phyloP scores from a whole-genome alignment of 169 alveolate genomes.

The Plasmodium chabaudi region DNA sequence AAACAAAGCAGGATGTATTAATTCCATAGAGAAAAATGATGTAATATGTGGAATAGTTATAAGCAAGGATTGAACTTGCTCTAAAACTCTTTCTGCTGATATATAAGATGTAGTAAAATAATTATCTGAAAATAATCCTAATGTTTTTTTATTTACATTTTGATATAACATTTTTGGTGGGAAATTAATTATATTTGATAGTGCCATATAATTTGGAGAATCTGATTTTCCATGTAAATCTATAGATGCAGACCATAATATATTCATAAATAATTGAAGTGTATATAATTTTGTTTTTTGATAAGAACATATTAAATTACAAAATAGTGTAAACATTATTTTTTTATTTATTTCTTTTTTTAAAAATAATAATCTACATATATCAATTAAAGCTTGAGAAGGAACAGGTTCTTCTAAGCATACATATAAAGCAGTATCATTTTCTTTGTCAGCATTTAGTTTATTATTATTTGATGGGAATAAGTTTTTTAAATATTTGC shows the following conservation, averaged over 20 bases:
- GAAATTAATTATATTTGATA: constrained; percentile 28
- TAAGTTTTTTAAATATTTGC: constrained; percentile 76
- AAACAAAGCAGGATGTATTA: constrained; percentile 57
- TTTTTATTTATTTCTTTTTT: constrained; percentile 83
- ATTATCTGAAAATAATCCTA: constrained; percentile 61
- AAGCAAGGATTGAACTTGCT: constrained; percentile 82
- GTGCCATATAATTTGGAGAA: constrained; percentile 19
- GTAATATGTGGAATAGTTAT: constrained; percentile 82
- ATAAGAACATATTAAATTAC: constrained; percentile 75
- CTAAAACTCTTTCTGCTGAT: constrained; percentile 84
- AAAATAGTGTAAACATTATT: constrained; percentile 80
- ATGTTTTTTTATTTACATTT: constrained; percentile 39
- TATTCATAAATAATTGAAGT: constrained; percentile 79
- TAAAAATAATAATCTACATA: constrained; percentile 84
- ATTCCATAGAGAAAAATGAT: constrained; percentile 58
- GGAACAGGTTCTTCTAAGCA: constrained; percentile 77
- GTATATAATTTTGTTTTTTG: constrained; percentile 63
- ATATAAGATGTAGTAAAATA: constrained; percentile 76
- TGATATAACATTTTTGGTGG: constrained; percentile 55
- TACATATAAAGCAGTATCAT: constrained; percentile 63
- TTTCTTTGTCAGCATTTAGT: constrained; percentile 8
- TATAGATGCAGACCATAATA: constrained; percentile 79
- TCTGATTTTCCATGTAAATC: constrained; percentile 72
- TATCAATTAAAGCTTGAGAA: constrained; percentile 77
- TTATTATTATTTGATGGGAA: constrained; percentile 23